These are phyloP conservation scores for Helianthus tuberosus DNA, from an alignment of 129 eudicot species.

Conservation along the genomic window DNA sequence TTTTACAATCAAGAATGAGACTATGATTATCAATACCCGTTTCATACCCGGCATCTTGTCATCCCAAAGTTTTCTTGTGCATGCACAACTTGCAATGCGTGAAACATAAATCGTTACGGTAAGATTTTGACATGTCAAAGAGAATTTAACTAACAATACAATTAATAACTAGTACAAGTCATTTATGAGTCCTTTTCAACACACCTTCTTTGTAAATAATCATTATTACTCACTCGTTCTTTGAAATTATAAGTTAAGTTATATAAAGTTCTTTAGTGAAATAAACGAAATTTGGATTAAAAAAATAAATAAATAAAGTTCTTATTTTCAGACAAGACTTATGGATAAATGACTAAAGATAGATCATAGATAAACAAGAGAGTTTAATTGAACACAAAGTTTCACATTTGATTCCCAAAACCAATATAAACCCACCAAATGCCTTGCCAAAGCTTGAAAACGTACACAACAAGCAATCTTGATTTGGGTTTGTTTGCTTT, in stretches of 20 bases:
- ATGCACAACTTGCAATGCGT: too few species aligned
- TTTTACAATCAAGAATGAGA: too few species aligned
- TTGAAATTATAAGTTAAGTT: not conserved
- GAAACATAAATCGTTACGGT: too few species aligned
- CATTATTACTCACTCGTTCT: not conserved
- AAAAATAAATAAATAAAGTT: not conserved
- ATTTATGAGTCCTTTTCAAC: slow-evolving; percentile 29
- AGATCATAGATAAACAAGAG: not conserved
- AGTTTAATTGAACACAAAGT: not conserved
- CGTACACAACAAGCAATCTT: slow-evolving; percentile 1
- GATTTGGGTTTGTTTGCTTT: slow-evolving; percentile 5
- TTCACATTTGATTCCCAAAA: slow-evolving; percentile 7
- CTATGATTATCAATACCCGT: too few species aligned
- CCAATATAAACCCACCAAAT: not conserved
- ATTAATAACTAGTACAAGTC: slow-evolving; percentile 25
- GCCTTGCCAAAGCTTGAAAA: not conserved
- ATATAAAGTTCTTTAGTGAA: not conserved
- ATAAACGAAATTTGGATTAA: too few species aligned
- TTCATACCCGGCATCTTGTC: too few species aligned
- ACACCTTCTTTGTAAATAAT: not conserved
- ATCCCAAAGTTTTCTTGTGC: too few species aligned
- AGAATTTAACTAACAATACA: not conserved
- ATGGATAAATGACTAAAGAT: not conserved
- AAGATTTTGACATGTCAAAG: too few species aligned
- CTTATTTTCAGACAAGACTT: not conserved